These are phyloP conservation scores for Sporisorium reilianum DNA, from an alignment of 1,284 basidiomycete species.

Conservation along the genomic window DNA sequence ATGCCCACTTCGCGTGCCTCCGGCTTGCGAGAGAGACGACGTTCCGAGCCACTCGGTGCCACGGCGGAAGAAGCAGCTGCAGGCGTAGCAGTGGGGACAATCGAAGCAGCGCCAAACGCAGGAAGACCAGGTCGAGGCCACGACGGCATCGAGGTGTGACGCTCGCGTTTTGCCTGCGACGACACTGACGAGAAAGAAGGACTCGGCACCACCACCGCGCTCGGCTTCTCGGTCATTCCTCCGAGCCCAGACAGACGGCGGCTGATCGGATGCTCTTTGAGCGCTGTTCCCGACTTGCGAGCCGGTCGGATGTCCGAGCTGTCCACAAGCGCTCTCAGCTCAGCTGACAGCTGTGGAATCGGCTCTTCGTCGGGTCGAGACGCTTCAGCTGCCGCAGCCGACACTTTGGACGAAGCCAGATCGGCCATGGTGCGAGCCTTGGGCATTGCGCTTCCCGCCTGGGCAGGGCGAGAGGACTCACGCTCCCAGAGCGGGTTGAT, in stretches of 20 bases:
- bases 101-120: slow-evolving; percentile 1
- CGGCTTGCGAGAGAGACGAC: slow-evolving; percentile 20
- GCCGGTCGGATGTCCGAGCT: slow-evolving; percentile 40
- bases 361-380: slow-evolving; percentile 22
- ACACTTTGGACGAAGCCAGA: slow-evolving; percentile 22
- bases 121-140: slow-evolving; percentile 44
- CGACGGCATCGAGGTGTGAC: slow-evolving; percentile 45
- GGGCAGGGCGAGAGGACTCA: slow-evolving; percentile 16
- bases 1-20: slow-evolving; percentile 42
- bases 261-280: slow-evolving; percentile 51
- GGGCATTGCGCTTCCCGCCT: slow-evolving; percentile 10
- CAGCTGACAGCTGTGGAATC: slow-evolving; percentile 52
- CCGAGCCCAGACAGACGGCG: slow-evolving; percentile 37
- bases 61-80: neutral
- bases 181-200: slow-evolving; percentile 7
- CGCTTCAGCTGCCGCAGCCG: slow-evolving; percentile 6
- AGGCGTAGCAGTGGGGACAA: neutral
- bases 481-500: slow-evolving; percentile 41
- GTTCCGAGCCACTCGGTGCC: slow-evolving; percentile 13
- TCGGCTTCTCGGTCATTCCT: slow-evolving; percentile 17
- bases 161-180: slow-evolving; percentile 20
- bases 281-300: slow-evolving; percentile 50
- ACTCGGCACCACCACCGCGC: slow-evolving; percentile 9
- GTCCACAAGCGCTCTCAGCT: slow-evolving; percentile 54
- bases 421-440: slow-evolving; percentile 42